Evolutionary conservation across 176 grass and related monocot genomes (phyloP), one percentile per base, ranked within the genome.

Genomic region (Ensete glaucum): DNA sequence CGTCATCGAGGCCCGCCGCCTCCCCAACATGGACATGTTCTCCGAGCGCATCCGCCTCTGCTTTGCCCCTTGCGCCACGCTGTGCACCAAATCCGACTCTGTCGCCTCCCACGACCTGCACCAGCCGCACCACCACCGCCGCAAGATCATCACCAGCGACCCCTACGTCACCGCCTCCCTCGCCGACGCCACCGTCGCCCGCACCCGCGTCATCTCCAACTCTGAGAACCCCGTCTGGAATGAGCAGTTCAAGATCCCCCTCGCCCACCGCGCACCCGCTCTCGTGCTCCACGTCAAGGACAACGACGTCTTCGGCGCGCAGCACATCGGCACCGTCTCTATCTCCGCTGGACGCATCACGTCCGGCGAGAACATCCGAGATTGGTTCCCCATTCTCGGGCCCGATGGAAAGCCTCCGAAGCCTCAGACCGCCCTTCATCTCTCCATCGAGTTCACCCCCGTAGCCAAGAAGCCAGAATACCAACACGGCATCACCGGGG

Each of bases 11-110:
- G 95, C 95, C 24, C 88, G 90, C 50, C 49, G 78, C 58, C 95
- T 99, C 16, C 95, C 95, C 17, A 99, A 99, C 84, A 99, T 99
- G 95, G 95, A 99, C 84, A 59, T 99, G 78, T 79, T 94, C 69
- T 89, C 86, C 49, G 95, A 99, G 88, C 84, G 85, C 0, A 12
- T 99, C n/a, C 88, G 95, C 20, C 80, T 84, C 60, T 89, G 78
- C 75, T 72, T 99, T 75, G 25, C 82, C 63, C 54, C 84, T 50
- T 99, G 95, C 80, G 67, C 79, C 20, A 34, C 78, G 9, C 69
- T 86, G 23, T 49, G 76, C 49, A 75, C 71, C 1, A 51, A 19
- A 50, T 69, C 15, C 13, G n/a, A 68, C 73, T 77, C 88, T 79
- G 50, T 59, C 77, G 34, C 29, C 11, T 24, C 16, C 78, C 13